Evolutionary conservation across 352 stramenopile genomes (phyloP), one percentile per base, ranked within the genome.

Genomic region (Phytophthora quininea): DNA sequence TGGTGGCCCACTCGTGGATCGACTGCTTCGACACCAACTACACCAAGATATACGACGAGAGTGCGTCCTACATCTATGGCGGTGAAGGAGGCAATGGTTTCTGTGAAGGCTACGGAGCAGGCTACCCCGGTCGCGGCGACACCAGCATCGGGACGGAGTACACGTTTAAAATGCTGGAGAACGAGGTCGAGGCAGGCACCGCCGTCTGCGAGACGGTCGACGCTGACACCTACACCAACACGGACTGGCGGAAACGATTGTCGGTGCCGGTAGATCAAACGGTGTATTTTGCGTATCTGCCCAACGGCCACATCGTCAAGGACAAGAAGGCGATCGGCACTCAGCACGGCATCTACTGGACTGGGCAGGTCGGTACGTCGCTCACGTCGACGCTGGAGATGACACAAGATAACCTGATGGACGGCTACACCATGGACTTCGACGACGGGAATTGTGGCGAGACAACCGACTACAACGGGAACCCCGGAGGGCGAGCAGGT

Each of bases 381-480:
- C 73, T 87, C 11, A 33, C 62, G 24, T 77, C 64, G 10, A 84
- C 75, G 30, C 71, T 67, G 2, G 75, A 87, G 9, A 82, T 87
- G 58, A 70, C 64, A 11, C 48, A 31, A 30, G 69, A 74, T 38
- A 75, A 77, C 38, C 74, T 87, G 46, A 60, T 87, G 14, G 68
- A 82, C 46, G 75, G 75, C 55, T 69, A 69, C 32, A 61, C 73
- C 8, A n/a, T 58, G 32, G 63, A 82, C 42, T 87, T 70, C 38
- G 78, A 87, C 45, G 78, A 87, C 47, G 70, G 70, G 38, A 87
- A 87, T 49, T 87, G 78, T 30, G 78, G 78, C 24, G 73, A 87
- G 63, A 73, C 78, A 12, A 24, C 60, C 7, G 77, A 86, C 48
- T 19, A 54, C 29, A 46, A 77, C 4, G 75, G 75, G 14, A 67